Base-by-base conservation (phyloP, 805 yeast genomes). In the Kluyveromyces starmeri region DNA sequence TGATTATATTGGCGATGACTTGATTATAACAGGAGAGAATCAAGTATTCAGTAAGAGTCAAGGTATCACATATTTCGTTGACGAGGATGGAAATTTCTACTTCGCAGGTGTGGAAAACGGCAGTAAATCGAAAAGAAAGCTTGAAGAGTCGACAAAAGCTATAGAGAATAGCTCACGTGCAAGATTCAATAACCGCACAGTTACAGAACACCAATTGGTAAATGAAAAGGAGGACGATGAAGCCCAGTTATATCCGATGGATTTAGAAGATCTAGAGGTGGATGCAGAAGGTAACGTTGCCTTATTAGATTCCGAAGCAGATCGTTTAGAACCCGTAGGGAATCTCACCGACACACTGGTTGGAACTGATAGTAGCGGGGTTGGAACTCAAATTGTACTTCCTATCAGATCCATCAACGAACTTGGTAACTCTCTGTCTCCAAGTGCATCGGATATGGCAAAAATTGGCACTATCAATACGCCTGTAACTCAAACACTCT, bases 61-160 rank as follows among this genome's bases (percentile, higher is more conserved):
- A 20, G 53, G 47, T 7, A 28, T 53, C 13, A 42, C 42, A n/a
- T 53, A 51, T 31, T 40, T 19, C 10, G 40, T 51, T 6, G 53
- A 42, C 16, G 38, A 35, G 12, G 47, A 48, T 16, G 58, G 58
- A 2, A 46, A 46, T 27, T 49, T 43, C 25, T 50, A 40, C 24
- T 53, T 46, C 32, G 46, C 48, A 11, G 50, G 47, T 10, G 26
- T 35, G 16, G 34, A 22, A 12, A 30, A 20, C 12, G 25, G 4
- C 16, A 13, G 11, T 23, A 12, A 23, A n/a, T 6, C 26, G 5
- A 10, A 10, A 6, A 10, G 13, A 10, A 23, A 10, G n/a, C 26
- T 10, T 6, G 26, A 23, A 5, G n/a, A n/a, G n/a, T n/a, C n/a
- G n/a, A n/a, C n/a, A n/a, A 23, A 6, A 10, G 13, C 5, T 14